A percentile compares a stretch with the other conserved stretches of the same genome.
Conservation (phyloP, 495 filamentous ascomycete species). For the Parathielavia appendiculata region DNA sequence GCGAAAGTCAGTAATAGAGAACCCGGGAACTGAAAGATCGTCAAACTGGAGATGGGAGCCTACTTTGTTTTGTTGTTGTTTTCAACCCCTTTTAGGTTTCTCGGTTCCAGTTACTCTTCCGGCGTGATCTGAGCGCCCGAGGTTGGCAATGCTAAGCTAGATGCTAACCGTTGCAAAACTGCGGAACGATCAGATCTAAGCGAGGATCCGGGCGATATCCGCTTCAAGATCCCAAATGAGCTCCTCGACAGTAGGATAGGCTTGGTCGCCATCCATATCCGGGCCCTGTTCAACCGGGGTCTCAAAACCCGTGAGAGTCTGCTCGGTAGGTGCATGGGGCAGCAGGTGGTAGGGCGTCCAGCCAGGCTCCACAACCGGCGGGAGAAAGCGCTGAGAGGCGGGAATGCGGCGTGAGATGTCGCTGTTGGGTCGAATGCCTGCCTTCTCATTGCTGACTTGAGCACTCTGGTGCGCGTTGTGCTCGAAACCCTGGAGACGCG, state of each 20-base stretch:
- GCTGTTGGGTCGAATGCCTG: slow-evolving; percentile 2
- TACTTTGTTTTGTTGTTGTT: too few relatives aligned
- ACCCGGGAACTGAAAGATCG: too few relatives aligned
- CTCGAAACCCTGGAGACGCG: slow-evolving; percentile 2
- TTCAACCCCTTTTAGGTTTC: too few relatives aligned
- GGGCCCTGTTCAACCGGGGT: background rate
- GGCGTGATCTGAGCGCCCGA: too few relatives aligned
- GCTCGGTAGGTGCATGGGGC: background rate
- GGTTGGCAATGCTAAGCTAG: background rate
- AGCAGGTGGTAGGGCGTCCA: slow-evolving; percentile 15
- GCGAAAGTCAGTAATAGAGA: too few relatives aligned
- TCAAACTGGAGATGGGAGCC: too few relatives aligned
- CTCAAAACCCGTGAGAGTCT: background rate
- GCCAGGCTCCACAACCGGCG: slow-evolving; percentile 4
- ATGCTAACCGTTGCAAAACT: background rate
- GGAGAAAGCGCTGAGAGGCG: slow-evolving; percentile 7
- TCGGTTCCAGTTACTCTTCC: too few relatives aligned
- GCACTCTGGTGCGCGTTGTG: slow-evolving; percentile 1
- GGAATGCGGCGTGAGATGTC: slow-evolving; percentile 11
- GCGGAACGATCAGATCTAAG: background rate
- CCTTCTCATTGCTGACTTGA: slow-evolving; percentile 3
- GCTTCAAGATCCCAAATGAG: background rate
- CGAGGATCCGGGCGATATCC: background rate
- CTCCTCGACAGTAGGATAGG: background rate
- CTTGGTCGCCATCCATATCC: background rate